These are phyloP conservation scores for Paramecium pentaurelia DNA, from an alignment of 73 alveolate species.

Conservation along the genomic window DNA sequence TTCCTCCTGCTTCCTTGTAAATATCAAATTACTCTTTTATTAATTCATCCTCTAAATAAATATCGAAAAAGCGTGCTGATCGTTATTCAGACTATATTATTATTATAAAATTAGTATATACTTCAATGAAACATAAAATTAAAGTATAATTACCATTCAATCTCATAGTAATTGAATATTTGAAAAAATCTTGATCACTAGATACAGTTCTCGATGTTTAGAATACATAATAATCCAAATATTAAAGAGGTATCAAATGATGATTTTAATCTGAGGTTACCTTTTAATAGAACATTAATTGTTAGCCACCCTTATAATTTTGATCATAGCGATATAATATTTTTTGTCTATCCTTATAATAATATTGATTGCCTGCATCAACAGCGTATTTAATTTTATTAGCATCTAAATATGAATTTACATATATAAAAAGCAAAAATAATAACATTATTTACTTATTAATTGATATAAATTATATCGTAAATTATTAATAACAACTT, in stretches of 20 bases:
- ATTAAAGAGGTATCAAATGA: slow-evolving; percentile 16
- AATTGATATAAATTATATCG: not conserved
- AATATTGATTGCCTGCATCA: slow-evolving; percentile 31
- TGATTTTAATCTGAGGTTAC: not conserved
- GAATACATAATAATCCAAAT: not conserved
- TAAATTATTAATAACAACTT: not conserved
- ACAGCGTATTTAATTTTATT: slow-evolving; percentile 37
- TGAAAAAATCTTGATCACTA: not conserved
- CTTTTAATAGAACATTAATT: not conserved
- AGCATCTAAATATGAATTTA: slow-evolving; percentile 24
- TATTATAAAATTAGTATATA: not conserved
- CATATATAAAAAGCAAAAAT: slow-evolving; percentile 9
- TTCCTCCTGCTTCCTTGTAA: slow-evolving; percentile 17
- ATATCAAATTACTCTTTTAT: slow-evolving; percentile 4
- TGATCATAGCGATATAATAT: slow-evolving; percentile 32
- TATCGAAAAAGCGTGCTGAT: slow-evolving; percentile 18
- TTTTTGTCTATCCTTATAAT: slow-evolving; percentile 25
- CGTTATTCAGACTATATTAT: not conserved
- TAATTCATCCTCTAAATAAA: not conserved
- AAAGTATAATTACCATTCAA: not conserved
- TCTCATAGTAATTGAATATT: not conserved
- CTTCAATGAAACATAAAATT: slow-evolving; percentile 7
- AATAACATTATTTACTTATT: not conserved
- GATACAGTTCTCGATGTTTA: not conserved
- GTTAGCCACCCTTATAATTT: not conserved